Base-by-base conservation (phyloP, 257 asterid genomes). In the Paulownia fortunei region DNA sequence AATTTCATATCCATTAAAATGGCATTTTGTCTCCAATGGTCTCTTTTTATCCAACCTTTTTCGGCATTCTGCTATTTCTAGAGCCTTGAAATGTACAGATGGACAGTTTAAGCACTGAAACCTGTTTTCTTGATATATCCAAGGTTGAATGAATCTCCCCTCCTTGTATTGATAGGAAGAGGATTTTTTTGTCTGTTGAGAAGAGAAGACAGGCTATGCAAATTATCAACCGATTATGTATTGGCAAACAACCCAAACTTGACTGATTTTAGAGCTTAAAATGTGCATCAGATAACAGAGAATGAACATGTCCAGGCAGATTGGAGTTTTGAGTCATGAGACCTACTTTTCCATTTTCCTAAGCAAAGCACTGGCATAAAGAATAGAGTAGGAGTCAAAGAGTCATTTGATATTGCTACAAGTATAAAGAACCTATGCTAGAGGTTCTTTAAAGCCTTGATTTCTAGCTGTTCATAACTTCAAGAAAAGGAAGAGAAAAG, bases 301-400 rank as follows among this genome's bases (percentile, higher is more conserved):
- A 72, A 69, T 82, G 79, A 77, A 74, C 65, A 65, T 15, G 23
- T 65, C 46, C 13, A 27, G 69, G 72, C 77, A 76, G 79, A 72
- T 72, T 78, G 76, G 76, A 62, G 37, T 37, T 62, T 18, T 82
- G 88, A 86, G 64, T 86, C 86, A 79, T 78, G 42, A 59, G 56
- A 47, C 81, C 85, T 78, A 79, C 41, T n/a, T n/a, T 78, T 19
- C 67, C 56, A 74, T n/a, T 34, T 74, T 70, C 79, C 74, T 52
- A 62, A 73, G 74, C 34, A 58, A 34, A 70, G 77, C 51, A 42
- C n/a, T 54, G 74, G 63, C 61, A 61, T 41, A 79, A 65, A 72
- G 8, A 67, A 34, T 79, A 72, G 21, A 18, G 32, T 13, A 70
- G 26, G 36, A 37, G 42, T 52, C 61, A 58, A 13, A 44, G 21